Evolutionary conservation across 805 yeast species (phyloP).

Genomic region (Candida rishiriensis): DNA sequence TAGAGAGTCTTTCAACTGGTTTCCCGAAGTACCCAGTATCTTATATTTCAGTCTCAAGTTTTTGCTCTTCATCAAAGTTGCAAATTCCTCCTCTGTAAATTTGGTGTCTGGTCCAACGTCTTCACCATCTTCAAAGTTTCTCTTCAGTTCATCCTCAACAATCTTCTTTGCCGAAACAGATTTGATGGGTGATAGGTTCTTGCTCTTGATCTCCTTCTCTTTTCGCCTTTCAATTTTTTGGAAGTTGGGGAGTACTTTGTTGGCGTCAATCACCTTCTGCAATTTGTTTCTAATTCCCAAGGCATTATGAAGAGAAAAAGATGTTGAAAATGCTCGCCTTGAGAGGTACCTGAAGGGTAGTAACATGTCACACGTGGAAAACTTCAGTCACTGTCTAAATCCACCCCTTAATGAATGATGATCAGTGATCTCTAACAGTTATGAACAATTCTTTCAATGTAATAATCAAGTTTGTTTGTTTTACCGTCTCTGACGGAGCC

Average conservation of each 20-base stretch:
- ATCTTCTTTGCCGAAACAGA: slow-evolving; percentile 26
- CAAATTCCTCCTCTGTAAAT: slow-evolving; percentile 24
- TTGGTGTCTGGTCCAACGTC: slow-evolving; percentile 20
- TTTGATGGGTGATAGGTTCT: slow-evolving; percentile 21
- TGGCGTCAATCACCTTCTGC: slow-evolving; percentile 8
- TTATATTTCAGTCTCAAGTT: slow-evolving; percentile 45
- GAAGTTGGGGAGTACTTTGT: slow-evolving; percentile 9
- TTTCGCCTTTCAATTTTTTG: slow-evolving; percentile 2
- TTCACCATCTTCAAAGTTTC: slow-evolving; percentile 14
- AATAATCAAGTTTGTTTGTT: too few relatives aligned
- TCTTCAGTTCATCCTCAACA: slow-evolving; percentile 16
- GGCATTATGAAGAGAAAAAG: not conserved
- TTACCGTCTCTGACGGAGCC: too few relatives aligned
- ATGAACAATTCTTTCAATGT: too few relatives aligned
- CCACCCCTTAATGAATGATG: too few relatives aligned
- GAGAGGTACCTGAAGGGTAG: not conserved
- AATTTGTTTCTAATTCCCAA: slow-evolving; percentile 8
- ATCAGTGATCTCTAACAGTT: too few relatives aligned
- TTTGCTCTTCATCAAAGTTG: slow-evolving; percentile 18
- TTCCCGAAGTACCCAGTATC: slow-evolving; percentile 55
- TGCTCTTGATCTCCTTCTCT: slow-evolving; percentile 9
- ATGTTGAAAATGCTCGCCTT: not conserved
- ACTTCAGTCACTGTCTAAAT: too few relatives aligned
- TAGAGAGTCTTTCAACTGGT: slow-evolving; percentile 54
- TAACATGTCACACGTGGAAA: too few relatives aligned